Conservation (phyloP, 2,329 filamentous ascomycete genomes). For the Aspergillus sp. region DNA sequence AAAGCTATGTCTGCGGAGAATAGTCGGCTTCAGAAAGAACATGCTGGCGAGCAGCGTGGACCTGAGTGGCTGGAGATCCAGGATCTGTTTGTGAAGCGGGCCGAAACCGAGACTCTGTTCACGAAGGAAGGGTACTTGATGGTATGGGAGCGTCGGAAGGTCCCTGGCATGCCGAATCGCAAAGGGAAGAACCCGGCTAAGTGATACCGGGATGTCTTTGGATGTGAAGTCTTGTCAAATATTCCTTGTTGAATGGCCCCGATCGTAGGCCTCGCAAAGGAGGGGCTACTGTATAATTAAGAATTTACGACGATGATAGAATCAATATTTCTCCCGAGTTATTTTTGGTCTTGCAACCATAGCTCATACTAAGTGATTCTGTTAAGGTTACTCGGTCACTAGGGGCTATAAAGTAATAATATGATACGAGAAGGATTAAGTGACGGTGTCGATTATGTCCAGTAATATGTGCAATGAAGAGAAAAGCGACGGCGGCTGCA, state of each 20-base stretch:
- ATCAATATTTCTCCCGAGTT: not conserved
- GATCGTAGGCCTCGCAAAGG: not conserved
- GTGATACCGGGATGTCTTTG: constrained; percentile 5
- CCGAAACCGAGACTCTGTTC: constrained; percentile 85
- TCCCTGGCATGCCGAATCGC: constrained; percentile 36
- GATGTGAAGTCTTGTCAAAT: not conserved
- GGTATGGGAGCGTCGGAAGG: constrained; percentile 84
- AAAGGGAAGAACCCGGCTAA: constrained; percentile 39
- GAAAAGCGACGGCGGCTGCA: not conserved
- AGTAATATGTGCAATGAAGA: not conserved
- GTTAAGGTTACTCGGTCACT: not conserved
- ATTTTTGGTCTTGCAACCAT: not conserved
- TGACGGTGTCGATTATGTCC: not conserved
- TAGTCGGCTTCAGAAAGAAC: constrained; percentile 28
- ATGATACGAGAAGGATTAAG: not conserved
- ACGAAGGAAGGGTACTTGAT: constrained; percentile 94
- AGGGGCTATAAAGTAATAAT: no score
- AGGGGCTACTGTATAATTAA: constrained; percentile 12
- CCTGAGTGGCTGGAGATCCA: constrained; percentile 92
- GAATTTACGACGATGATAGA: constrained; percentile 4
- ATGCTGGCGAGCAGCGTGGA: constrained; percentile 40
- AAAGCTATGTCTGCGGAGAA: constrained; percentile 58
- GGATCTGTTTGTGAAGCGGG: constrained; percentile 88
- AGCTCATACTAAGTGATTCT: not conserved
- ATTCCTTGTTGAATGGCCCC: not conserved